phyloP scores from a whole-genome alignment of 106 monocot genomes.

The Dendrobium nobile region DNA sequence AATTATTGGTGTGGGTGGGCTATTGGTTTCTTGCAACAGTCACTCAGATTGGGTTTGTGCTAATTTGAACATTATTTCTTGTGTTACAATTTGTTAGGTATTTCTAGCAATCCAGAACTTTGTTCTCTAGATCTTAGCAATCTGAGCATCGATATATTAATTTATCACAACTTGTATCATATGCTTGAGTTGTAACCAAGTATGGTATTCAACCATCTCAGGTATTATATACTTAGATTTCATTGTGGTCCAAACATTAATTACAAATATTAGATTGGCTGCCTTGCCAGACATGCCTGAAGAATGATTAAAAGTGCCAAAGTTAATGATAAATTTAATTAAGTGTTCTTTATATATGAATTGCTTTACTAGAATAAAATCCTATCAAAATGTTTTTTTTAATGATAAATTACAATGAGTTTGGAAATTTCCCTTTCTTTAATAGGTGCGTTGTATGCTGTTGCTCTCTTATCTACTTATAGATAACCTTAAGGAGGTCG shows the following conservation, averaged over 20 bases:
- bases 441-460: not conserved
- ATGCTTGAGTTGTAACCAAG: not conserved
- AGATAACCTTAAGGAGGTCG: not conserved
- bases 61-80: conserved; percentile 1
- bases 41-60: not conserved
- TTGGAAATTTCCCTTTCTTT: not conserved
- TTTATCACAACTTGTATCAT: not conserved
- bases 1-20: too few species aligned
- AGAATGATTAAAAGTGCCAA: not conserved
- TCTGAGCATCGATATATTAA: not conserved
- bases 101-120: not conserved
- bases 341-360: not conserved
- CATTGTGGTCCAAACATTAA: not conserved
- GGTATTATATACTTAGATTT: not conserved
- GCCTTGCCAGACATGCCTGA: not conserved
- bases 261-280: not conserved
- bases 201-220: not conserved
- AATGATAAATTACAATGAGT: not conserved
- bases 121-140: not conserved
- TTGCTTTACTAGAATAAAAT: not conserved
- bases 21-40: not conserved
- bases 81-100: not conserved
- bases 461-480: not conserved
- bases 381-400: not conserved
- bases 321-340: not conserved